phyloP scores from a whole-genome alignment of 208 protist genomes.

The Trypanosoma grayi region DNA sequence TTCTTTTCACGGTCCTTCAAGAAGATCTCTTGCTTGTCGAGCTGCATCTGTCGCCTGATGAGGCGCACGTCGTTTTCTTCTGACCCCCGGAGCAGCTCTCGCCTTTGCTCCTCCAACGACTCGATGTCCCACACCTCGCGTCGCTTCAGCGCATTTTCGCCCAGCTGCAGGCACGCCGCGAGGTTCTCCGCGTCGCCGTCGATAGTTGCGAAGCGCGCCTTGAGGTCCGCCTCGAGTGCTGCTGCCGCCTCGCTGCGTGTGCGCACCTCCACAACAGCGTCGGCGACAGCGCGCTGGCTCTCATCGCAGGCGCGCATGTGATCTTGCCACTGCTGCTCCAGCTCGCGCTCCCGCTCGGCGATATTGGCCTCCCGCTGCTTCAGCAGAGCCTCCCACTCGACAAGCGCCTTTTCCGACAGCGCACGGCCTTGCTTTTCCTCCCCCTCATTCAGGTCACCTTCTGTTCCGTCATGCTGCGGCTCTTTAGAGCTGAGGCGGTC shows the following conservation, averaged over 20 bases:
- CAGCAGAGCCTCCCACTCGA: constrained; percentile 32
- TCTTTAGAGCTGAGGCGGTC: constrained; percentile 27
- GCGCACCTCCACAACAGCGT: not conserved
- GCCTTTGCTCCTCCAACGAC: not conserved
- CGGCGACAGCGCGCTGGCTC: not conserved
- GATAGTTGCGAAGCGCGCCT: not conserved
- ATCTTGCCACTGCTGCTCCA: too few relatives aligned
- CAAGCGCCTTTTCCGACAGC: constrained; percentile 31
- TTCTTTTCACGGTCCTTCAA: not conserved
- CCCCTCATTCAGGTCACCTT: constrained; percentile 27
- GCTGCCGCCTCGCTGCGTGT: not conserved
- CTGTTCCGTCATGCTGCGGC: constrained; percentile 29
- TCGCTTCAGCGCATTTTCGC: constrained; percentile 7
- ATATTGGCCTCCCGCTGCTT: constrained; percentile 26
- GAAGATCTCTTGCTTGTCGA: not conserved
- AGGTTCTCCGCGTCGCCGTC: constrained; percentile 6
- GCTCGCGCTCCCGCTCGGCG: constrained; percentile 23
- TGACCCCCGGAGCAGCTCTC: not conserved
- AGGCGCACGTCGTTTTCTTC: not conserved
- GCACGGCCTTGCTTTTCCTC: constrained; percentile 28
- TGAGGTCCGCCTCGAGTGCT: not conserved
- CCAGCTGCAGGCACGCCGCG: not conserved
- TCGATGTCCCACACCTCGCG: constrained; percentile 4
- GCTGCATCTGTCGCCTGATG: constrained; percentile 3
- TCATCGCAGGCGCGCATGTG: too few relatives aligned